Base-by-base conservation (phyloP, 768 basidiomycete species). In the Collybiopsis confluens region DNA sequence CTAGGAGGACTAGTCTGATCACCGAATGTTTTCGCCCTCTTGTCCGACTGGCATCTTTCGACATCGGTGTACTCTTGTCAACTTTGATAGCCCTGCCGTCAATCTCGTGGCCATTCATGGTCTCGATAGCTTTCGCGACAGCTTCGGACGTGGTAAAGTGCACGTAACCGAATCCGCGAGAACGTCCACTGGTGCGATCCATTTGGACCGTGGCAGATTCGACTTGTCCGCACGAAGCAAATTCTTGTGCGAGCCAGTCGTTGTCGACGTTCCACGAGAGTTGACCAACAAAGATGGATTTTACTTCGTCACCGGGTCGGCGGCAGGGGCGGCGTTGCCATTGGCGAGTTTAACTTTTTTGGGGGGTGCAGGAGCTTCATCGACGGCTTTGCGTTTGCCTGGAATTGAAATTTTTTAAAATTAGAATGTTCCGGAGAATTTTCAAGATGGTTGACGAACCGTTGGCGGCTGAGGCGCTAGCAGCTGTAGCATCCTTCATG, bases 261-360 rank as follows among this genome's bases (percentile, higher is more conserved):
- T 92, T 89, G 75, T 98, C 96, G 58, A 98, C 88, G 67, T 90
- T 91, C 95, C 95, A 99, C 11, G 92, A 95, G 42, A 99, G 80
- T 55, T 82, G 81, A 52, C 96, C 96, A 59, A 99, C 92, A 64
- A 95, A 98, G 61, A 98, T 80, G 36, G 88, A 85, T 62, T 77
- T 85, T 15, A 75, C 74, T 38, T 73, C 74, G 20, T 68, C 65
- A 15, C 69, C 68, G 27, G 69, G 70, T 21, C 56, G n/a, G n/a
- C 64, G 26, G 66, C 65, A n/a, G 77, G 62, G 18, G 73, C 72
- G 41, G 77, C 76, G 42, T 78, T 72, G 54, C 75, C 85, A 60
- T 85, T 78, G 43, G 71, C 80, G 45, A 86, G 74, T 75, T 94
- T 97, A 61, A 76, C 79, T 71, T 96, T 96, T 79, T 98, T 96